Conservation (phyloP, 768 basidiomycete genomes). For the Rubroboletus satanas region DNA sequence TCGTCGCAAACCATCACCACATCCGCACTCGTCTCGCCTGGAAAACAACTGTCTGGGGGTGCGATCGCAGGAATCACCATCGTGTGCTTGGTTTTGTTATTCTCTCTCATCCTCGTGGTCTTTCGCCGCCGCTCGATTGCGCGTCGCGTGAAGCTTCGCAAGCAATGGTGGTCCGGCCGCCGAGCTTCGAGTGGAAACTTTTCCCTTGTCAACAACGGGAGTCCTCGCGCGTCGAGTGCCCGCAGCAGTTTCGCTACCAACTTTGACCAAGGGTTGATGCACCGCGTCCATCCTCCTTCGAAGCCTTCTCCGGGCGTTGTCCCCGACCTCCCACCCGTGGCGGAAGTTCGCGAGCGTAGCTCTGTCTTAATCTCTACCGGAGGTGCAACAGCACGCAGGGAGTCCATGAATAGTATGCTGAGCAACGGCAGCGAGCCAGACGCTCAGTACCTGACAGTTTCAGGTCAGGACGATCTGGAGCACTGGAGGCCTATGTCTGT, state of each 20-base stretch:
- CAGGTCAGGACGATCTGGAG: slow-evolving; percentile 16
- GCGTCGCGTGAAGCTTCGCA: slow-evolving; percentile 41
- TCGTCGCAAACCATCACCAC: slow-evolving; percentile 12
- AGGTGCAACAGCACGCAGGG: slow-evolving; percentile 25
- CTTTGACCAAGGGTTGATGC: slow-evolving; percentile 42
- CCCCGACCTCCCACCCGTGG: slow-evolving; percentile 51
- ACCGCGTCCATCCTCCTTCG: slow-evolving; percentile 20
- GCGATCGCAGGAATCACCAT: slow-evolving; percentile 46
- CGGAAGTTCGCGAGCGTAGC: slow-evolving; percentile 45
- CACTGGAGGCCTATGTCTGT: slow-evolving; percentile 55
- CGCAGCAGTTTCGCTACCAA: slow-evolving; percentile 67
- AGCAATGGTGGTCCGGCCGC: slow-evolving; percentile 44
- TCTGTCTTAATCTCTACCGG: slow-evolving; percentile 22
- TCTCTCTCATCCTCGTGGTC: slow-evolving; percentile 38
- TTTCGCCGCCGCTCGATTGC: slow-evolving; percentile 45
- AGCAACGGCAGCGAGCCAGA: slow-evolving; percentile 35
- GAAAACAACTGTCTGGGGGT: slow-evolving; percentile 38
- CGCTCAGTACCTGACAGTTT: slow-evolving; percentile 40
- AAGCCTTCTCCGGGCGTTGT: slow-evolving; percentile 10
- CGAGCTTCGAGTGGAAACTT: slow-evolving; percentile 4
- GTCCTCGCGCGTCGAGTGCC: slow-evolving; percentile 20
- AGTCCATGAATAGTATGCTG: slow-evolving; percentile 40
- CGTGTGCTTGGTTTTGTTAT: slow-evolving; percentile 27
- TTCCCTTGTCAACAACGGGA: slow-evolving; percentile 8
- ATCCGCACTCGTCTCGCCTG: slow-evolving; percentile 9